A percentile compares a stretch with the other conserved stretches of the same genome.
phyloP scores from a whole-genome alignment of 257 asterid species.

The Prunella vulgaris region DNA sequence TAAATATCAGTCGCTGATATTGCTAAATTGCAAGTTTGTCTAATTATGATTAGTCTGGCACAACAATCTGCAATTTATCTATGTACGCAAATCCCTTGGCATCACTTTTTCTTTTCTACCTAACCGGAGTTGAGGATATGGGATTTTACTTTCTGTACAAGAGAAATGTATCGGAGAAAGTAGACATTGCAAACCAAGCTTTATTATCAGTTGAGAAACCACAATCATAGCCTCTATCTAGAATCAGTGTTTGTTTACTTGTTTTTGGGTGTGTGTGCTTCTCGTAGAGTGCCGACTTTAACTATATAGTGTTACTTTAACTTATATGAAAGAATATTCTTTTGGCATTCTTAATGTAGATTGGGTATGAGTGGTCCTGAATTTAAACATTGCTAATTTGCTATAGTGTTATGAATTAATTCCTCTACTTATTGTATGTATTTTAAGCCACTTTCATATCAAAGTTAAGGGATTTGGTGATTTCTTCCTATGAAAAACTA shows the following conservation, averaged over 20 bases:
- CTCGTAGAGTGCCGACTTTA: too few relatives aligned
- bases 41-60: neutral
- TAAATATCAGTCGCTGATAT: neutral
- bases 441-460: too few relatives aligned
- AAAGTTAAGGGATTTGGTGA: too few relatives aligned
- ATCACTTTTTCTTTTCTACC: neutral
- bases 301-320: too few relatives aligned
- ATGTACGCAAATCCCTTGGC: neutral
- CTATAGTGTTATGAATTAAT: too few relatives aligned
- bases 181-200: neutral
- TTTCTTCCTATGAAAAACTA: too few relatives aligned
- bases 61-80: neutral
- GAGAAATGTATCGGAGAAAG: neutral
- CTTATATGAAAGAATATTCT: too few relatives aligned
- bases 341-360: too few relatives aligned
- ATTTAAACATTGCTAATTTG: too few relatives aligned
- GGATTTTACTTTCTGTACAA: neutral
- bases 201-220: slow-evolving; percentile 9
- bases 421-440: too few relatives aligned
- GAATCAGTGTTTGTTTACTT: neutral
- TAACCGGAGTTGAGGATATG: neutral
- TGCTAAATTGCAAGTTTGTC: neutral
- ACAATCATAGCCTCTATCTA: neutral
- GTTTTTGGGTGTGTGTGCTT: too few relatives aligned
- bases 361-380: too few relatives aligned